Conservation (phyloP, 306 rosid species). For the Lathyrus sativus region DNA sequence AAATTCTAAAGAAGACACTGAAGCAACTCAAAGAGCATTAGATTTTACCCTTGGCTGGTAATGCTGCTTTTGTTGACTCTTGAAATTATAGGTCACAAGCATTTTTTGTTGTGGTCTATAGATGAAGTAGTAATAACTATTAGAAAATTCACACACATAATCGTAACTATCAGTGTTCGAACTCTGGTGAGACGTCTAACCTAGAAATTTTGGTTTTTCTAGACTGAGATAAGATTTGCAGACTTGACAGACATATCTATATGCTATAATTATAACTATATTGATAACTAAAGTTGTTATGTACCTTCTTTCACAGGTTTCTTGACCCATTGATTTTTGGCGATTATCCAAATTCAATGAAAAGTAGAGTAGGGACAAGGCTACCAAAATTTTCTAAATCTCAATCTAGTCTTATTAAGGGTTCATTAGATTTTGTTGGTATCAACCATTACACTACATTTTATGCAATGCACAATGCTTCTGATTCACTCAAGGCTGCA, state of each 20-base stretch:
- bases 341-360: slow-evolving; percentile 81
- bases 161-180: no score
- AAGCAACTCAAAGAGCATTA: slow-evolving; percentile 78
- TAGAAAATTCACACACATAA: no score
- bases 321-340: slow-evolving; percentile 75
- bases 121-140: no score
- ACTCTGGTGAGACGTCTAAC: no score
- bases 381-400: slow-evolving; percentile 61
- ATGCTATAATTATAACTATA: neutral
- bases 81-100: neutral
- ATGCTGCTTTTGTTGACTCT: neutral
- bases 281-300: neutral
- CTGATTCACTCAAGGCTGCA: neutral
- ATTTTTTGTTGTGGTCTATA: no score
- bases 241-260: neutral
- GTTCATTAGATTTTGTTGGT: slow-evolving; percentile 82
- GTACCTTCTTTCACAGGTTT: slow-evolving; percentile 48
- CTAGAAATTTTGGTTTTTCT: no score
- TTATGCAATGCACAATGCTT: slow-evolving; percentile 49
- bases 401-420: slow-evolving; percentile 54
- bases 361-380: slow-evolving; percentile 54
- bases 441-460: slow-evolving; percentile 83
- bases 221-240: no score
- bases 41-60: slow-evolving; percentile 98
- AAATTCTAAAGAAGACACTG: slow-evolving; percentile 61